Percentiles rank a stretch among this genome's conserved stretches.
Evolutionary conservation across 768 basidiomycete species (phyloP).

Genomic region (Rhodotorula paludigena): DNA sequence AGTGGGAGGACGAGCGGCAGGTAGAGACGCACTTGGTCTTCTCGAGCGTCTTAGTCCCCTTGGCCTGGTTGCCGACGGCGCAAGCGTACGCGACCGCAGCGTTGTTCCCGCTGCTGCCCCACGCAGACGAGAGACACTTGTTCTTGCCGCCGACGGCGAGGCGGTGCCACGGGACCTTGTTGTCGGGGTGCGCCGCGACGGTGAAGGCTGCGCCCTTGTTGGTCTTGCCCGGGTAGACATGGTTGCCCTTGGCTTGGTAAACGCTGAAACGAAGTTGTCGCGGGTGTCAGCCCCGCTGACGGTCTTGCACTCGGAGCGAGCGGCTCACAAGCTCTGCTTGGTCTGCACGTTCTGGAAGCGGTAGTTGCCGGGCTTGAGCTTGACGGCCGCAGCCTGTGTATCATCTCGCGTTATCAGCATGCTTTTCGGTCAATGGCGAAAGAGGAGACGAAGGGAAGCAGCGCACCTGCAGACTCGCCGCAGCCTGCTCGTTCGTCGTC

Average conservation of each 20-base stretch:
- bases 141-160: slow-evolving; percentile 6
- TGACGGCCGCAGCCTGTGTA: slow-evolving; percentile 34
- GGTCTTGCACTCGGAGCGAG: not conserved
- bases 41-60: slow-evolving; percentile 35
- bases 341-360: slow-evolving; percentile 30
- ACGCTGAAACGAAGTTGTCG: not conserved
- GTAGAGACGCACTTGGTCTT: slow-evolving; percentile 27
- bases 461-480: slow-evolving; percentile 3
- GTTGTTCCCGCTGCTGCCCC: slow-evolving; percentile 10
- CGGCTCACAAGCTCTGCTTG: slow-evolving; percentile 3
- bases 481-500: slow-evolving; percentile 21
- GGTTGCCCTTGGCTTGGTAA: slow-evolving; percentile 17
- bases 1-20: not conserved
- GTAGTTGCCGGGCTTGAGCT: slow-evolving; percentile 24
- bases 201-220: not conserved
- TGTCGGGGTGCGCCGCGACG: not conserved
- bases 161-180: slow-evolving; percentile 18
- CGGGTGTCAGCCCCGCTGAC: no score
- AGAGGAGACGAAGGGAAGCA: not conserved
- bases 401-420: no score
- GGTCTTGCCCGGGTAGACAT: slow-evolving; percentile 25
- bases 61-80: slow-evolving; percentile 5
- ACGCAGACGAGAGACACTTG: slow-evolving; percentile 28
- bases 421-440: no score
- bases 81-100: slow-evolving; percentile 36